A percentile compares a stretch with the other conserved stretches of the same genome.
phyloP scores from a whole-genome alignment of 768 basidiomycete genomes.

The Pleurotus djamor region DNA sequence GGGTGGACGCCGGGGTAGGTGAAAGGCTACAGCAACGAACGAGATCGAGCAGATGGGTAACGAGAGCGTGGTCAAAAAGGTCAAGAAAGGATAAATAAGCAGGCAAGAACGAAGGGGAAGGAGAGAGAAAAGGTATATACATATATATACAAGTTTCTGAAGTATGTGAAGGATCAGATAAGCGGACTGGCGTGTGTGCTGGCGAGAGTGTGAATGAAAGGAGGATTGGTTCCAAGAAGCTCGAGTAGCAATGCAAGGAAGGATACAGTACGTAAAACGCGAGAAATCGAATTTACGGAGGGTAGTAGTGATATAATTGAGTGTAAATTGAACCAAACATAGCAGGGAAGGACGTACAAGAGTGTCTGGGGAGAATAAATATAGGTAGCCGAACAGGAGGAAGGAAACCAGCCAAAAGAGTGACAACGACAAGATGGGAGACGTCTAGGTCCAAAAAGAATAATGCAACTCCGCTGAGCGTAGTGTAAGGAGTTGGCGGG shows the following conservation, averaged over 20 bases:
- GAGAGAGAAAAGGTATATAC: not conserved
- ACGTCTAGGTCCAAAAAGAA: slow-evolving; percentile 10
- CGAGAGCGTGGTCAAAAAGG: not conserved
- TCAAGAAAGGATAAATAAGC: slow-evolving; percentile 5
- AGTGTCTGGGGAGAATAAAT: not conserved
- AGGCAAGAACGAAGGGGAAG: not conserved
- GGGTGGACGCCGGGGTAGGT: not conserved
- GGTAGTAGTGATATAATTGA: not conserved
- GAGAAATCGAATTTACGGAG: slow-evolving; percentile 1
- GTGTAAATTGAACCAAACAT: not conserved
- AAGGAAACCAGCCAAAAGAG: slow-evolving; percentile 4
- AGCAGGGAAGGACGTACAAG: not conserved
- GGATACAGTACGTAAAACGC: not conserved
- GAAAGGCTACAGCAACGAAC: slow-evolving; percentile 3
- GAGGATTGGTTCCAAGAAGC: not conserved
- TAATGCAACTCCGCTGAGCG: not conserved
- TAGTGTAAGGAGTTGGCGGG: no score
- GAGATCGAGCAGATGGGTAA: not conserved
- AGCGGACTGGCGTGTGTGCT: no score
- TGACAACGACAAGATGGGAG: slow-evolving; percentile 3
- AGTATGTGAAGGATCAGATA: not conserved
- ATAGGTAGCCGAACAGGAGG: not conserved
- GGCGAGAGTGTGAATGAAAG: not conserved
- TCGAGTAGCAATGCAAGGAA: not conserved
- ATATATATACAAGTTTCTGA: slow-evolving; percentile 5